These are phyloP conservation scores for Chloranthus sessilifolius DNA, from an alignment of 164 flowering plant species.

Conservation along the genomic window DNA sequence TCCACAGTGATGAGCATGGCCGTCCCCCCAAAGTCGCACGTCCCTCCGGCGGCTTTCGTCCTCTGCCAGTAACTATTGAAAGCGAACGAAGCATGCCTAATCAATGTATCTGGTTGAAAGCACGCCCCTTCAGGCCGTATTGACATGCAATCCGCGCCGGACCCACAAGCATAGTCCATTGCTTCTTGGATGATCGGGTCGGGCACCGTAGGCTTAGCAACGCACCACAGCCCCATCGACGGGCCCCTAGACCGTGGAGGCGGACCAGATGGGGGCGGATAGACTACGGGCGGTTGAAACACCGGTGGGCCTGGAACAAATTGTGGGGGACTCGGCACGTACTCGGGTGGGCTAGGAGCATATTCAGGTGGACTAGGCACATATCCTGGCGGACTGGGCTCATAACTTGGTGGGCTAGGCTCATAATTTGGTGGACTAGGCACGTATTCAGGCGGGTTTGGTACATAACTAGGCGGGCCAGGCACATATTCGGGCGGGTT, in stretches of 20 bases:
- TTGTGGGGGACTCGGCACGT: constrained; percentile 20
- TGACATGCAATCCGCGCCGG: constrained; percentile 77
- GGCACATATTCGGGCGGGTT: constrained; percentile 21
- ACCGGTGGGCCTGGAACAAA: constrained; percentile 28
- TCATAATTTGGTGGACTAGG: constrained; percentile 17
- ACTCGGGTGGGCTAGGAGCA: constrained; percentile 36
- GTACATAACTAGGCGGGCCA: constrained; percentile 16
- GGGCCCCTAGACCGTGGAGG: constrained; percentile 37
- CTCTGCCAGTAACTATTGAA: constrained; percentile 94
- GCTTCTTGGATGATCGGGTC: constrained; percentile 87
- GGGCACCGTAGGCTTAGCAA: constrained; percentile 92
- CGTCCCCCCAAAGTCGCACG: constrained; percentile 86
- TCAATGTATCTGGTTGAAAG: constrained; percentile 54
- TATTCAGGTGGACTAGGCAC: constrained; percentile 26
- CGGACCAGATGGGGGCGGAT: constrained; percentile 69
- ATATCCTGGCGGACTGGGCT: constrained; percentile 35
- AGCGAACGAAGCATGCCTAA: constrained; percentile 84
- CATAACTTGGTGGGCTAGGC: constrained; percentile 15
- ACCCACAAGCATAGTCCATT: constrained; percentile 91
- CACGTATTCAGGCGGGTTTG: constrained; percentile 20
- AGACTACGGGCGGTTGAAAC: constrained; percentile 43
- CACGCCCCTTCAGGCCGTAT: constrained; percentile 70
- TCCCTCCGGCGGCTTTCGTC: constrained; percentile 69
- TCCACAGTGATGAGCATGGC: constrained; percentile 78
- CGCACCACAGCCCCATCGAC: constrained; percentile 59